Conservation (phyloP, 805 yeast species). For the Yamadazyma paraphyllophila region DNA sequence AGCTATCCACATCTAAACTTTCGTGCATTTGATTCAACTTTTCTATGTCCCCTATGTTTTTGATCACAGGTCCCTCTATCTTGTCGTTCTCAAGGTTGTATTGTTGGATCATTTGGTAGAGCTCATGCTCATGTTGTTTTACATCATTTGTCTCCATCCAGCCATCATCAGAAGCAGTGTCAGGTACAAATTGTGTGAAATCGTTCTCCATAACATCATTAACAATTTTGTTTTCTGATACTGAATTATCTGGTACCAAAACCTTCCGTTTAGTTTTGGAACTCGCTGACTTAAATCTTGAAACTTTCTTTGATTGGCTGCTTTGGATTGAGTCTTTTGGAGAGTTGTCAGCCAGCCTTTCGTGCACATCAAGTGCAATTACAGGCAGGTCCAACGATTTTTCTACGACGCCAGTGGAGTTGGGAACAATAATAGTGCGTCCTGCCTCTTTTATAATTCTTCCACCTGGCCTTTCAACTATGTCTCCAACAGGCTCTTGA, state of each 20-base stretch:
- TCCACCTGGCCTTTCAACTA: conserved; percentile 5
- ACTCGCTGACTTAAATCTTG: neutral
- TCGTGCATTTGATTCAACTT: conserved; percentile 49
- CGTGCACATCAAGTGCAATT: neutral
- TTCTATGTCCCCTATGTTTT: conserved; percentile 53
- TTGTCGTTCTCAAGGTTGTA: conserved; percentile 61
- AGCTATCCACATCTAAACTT: conserved; percentile 18
- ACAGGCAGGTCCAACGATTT: too few relatives aligned
- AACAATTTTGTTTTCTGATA: neutral
- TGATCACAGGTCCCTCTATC: conserved; percentile 56
- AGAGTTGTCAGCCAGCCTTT: too few relatives aligned
- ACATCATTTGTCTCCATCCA: neutral
- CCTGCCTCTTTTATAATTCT: too few relatives aligned
- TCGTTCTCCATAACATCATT: neutral
- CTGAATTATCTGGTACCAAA: neutral
- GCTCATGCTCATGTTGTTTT: conserved; percentile 4
- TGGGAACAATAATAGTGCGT: too few relatives aligned
- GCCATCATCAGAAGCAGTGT: too few relatives aligned
- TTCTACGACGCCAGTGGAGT: too few relatives aligned
- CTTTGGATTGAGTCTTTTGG: neutral
- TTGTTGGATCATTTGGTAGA: conserved; percentile 37
- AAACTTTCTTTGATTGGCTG: neutral
- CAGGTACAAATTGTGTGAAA: neutral
- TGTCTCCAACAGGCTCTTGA: conserved; percentile 4
- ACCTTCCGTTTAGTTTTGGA: neutral